Percentiles rank a stretch among this genome's conserved stretches.
Conservation (phyloP, 2,329 filamentous ascomycete species). For the Hymenotorrendiella dingleyae region DNA sequence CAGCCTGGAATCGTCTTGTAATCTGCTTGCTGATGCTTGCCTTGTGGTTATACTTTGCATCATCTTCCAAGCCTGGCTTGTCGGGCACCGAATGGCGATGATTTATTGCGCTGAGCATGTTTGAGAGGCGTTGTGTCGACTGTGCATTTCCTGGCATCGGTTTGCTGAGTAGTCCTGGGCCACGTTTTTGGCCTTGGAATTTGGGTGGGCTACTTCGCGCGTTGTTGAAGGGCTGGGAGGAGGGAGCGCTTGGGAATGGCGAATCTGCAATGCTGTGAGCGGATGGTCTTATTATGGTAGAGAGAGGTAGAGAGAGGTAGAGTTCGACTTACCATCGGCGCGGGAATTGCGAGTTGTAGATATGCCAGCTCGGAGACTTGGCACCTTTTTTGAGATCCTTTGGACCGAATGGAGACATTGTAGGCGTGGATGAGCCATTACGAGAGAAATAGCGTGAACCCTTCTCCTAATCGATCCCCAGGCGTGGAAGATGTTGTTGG, state of each 20-base stretch:
- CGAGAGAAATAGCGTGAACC: background rate
- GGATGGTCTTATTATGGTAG: too few relatives aligned
- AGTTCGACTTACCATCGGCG: slow-evolving; percentile 17
- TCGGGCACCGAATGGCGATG: too few relatives aligned
- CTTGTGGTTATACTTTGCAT: slow-evolving; percentile 24
- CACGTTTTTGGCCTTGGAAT: too few relatives aligned
- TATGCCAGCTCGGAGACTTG: slow-evolving; percentile 17
- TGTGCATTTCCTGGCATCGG: background rate
- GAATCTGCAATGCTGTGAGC: too few relatives aligned
- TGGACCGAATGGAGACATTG: slow-evolving; percentile 25
- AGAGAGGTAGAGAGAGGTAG: too few relatives aligned
- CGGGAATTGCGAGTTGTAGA: slow-evolving; percentile 20
- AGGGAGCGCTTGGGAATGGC: too few relatives aligned
- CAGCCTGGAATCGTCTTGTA: slow-evolving; percentile 64
- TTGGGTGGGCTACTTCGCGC: too few relatives aligned
- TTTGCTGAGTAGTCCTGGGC: too few relatives aligned
- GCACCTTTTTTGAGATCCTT: slow-evolving; percentile 8
- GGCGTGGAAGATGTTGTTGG: background rate
- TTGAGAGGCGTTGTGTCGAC: background rate
- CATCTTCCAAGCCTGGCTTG: slow-evolving; percentile 7
- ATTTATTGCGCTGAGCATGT: background rate
- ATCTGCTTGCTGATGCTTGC: slow-evolving; percentile 57
- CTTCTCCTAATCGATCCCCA: background rate
- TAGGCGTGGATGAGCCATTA: slow-evolving; percentile 25
- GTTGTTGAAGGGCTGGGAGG: too few relatives aligned